Percentiles rank a stretch among this genome's conserved stretches.
Evolutionary conservation across 768 basidiomycete species (phyloP).

Genomic region (Boletus huronensis): DNA sequence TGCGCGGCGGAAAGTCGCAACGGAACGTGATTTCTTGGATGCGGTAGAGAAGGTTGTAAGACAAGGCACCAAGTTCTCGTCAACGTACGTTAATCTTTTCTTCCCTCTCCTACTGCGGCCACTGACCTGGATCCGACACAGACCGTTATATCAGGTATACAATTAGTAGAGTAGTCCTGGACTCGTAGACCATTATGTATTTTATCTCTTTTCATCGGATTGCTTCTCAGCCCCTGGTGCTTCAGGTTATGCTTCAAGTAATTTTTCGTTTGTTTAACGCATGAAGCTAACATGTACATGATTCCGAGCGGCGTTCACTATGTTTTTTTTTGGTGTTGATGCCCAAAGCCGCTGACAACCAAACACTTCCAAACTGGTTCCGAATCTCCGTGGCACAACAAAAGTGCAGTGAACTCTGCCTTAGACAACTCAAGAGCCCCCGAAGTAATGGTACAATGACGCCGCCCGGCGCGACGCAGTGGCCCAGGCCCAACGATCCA

Average conservation of each 20-base stretch:
- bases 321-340: no score
- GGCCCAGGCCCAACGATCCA: no score
- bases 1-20: conserved; percentile 91
- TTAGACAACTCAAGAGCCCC: no score
- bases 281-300: no score
- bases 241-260: not conserved
- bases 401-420: no score
- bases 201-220: conserved; percentile 4
- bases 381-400: no score
- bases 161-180: conserved; percentile 51
- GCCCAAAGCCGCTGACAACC: no score
- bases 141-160: conserved; percentile 90
- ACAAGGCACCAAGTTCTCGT: conserved; percentile 97
- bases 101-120: not conserved
- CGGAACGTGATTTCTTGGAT: conserved; percentile 95
- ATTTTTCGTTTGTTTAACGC: not conserved
- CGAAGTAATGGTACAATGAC: no score
- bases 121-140: conserved; percentile 30
- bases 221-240: not conserved
- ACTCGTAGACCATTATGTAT: conserved; percentile 16
- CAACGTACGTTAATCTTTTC: conserved; percentile 63
- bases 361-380: no score
- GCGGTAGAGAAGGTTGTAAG: conserved; percentile 98
- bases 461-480: no score
- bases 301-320: no score